These are phyloP conservation scores for Fraxinus pennsylvanica DNA, from an alignment of 257 asterid genomes.

Conservation along the genomic window DNA sequence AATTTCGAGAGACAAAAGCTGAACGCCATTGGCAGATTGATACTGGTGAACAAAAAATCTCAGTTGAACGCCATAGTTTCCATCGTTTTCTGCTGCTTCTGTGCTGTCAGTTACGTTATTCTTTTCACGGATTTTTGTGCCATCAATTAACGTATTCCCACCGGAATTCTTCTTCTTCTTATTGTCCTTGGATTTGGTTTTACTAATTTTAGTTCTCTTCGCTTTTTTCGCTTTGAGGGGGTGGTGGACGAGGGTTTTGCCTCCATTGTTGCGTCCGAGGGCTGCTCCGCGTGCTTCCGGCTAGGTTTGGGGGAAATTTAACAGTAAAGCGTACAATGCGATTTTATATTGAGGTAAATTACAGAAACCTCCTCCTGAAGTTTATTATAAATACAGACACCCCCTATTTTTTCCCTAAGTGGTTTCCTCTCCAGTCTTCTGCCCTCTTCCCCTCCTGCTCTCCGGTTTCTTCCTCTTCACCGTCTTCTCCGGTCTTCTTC, in stretches of 20 bases:
- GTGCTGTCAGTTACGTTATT: slow-evolving; percentile 11
- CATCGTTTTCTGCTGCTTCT: slow-evolving; percentile 13
- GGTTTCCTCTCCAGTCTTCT: too few relatives aligned
- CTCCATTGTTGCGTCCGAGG: background rate
- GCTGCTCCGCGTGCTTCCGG: slow-evolving; percentile 17
- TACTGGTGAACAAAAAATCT: slow-evolving; percentile 60
- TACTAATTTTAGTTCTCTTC: slow-evolving; percentile 31
- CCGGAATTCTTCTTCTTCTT: slow-evolving; percentile 18
- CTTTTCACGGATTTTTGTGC: slow-evolving; percentile 9
- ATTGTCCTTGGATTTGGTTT: slow-evolving; percentile 28
- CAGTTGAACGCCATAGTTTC: slow-evolving; percentile 29
- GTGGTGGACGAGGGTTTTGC: slow-evolving; percentile 26
- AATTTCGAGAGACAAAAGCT: slow-evolving; percentile 75
- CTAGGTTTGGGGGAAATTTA: slow-evolving; percentile 14
- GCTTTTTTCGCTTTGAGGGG: slow-evolving; percentile 30
- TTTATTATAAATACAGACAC: too few relatives aligned
- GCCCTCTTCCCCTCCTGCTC: too few relatives aligned
- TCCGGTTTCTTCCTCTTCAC: too few relatives aligned
- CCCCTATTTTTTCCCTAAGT: too few relatives aligned
- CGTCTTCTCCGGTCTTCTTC: too few relatives aligned
- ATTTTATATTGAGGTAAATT: too few relatives aligned
- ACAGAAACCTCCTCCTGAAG: too few relatives aligned
- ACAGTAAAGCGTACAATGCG: too few relatives aligned
- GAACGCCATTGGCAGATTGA: slow-evolving; percentile 59
- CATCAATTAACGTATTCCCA: slow-evolving; percentile 21